phyloP scores from a whole-genome alignment of 345 rosid species.

The Hibiscus tridactylites region DNA sequence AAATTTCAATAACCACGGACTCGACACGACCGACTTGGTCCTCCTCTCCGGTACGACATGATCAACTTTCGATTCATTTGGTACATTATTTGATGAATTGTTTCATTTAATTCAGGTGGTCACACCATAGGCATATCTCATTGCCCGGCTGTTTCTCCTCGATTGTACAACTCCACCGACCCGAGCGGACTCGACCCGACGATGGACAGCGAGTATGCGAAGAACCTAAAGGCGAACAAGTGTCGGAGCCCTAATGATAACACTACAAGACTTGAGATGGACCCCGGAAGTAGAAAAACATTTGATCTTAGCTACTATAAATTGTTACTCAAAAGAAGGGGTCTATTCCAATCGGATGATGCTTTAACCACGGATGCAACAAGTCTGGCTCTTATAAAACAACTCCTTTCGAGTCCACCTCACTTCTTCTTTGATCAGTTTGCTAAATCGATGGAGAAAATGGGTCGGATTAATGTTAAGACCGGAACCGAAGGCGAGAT shows the following conservation, averaged over 20 bases:
- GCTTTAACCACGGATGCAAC: slow-evolving; percentile 50
- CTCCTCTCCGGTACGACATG: neutral
- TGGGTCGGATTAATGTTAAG: slow-evolving; percentile 60
- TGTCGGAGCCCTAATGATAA: slow-evolving; percentile 51
- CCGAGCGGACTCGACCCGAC: slow-evolving; percentile 55
- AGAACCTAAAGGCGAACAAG: slow-evolving; percentile 54
- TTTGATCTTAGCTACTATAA: slow-evolving; percentile 69
- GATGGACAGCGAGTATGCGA: slow-evolving; percentile 62
- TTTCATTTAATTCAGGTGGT: slow-evolving; percentile 37
- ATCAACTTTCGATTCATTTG: neutral
- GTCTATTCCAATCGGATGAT: slow-evolving; percentile 65
- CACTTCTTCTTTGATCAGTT: slow-evolving; percentile 47
- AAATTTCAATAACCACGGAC: neutral
- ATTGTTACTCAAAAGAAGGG: slow-evolving; percentile 48
- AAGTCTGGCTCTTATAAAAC: slow-evolving; percentile 34
- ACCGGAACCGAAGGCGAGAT: slow-evolving; percentile 62
- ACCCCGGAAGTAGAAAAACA: slow-evolving; percentile 64
- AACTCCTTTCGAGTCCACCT: slow-evolving; percentile 41
- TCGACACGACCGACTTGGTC: neutral
- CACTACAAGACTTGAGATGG: slow-evolving; percentile 62
- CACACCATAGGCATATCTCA: slow-evolving; percentile 77
- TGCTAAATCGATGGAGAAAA: slow-evolving; percentile 66
- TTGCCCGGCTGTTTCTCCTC: slow-evolving; percentile 45
- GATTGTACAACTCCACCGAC: slow-evolving; percentile 70
- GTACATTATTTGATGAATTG: neutral